These are phyloP conservation scores for Pseudopyricularia javanii DNA, from an alignment of 2,329 filamentous ascomycete species.

Conservation along the genomic window DNA sequence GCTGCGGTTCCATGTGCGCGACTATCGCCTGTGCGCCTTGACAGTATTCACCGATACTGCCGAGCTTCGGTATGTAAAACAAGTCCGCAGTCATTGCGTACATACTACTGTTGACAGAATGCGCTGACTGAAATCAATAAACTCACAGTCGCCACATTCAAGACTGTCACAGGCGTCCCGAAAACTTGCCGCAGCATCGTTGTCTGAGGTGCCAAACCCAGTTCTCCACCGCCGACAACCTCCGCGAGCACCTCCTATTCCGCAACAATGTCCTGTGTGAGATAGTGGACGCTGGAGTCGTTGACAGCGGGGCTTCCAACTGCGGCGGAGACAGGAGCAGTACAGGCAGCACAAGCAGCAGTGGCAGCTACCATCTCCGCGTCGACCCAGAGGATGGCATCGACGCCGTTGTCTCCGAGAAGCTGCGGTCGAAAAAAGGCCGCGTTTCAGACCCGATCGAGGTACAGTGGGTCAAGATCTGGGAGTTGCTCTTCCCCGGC, in stretches of 20 bases:
- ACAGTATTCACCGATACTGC: conserved; percentile 2
- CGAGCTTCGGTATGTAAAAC: conserved; percentile 2
- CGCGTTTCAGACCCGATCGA: conserved; percentile 3
- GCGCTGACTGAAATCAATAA: neutral
- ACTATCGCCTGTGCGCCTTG: conserved; percentile 3
- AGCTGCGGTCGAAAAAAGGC: conserved; percentile 4
- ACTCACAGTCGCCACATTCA: conserved; percentile 4
- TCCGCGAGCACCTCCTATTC: conserved; percentile 2
- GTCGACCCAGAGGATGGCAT: conserved; percentile 5
- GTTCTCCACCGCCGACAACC: conserved; percentile 3
- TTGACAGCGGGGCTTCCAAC: neutral
- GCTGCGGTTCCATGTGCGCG: conserved; percentile 5
- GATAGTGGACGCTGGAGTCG: neutral
- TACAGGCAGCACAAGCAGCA: neutral
- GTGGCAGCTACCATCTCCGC: neutral
- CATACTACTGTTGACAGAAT: too few species aligned
- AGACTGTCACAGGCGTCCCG: conserved; percentile 4
- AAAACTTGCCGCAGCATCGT: neutral
- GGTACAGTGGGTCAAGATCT: conserved; percentile 6
- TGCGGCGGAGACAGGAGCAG: neutral
- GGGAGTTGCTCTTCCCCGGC: conserved; percentile 4
- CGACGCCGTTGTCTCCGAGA: conserved; percentile 1
- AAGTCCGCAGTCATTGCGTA: too few species aligned
- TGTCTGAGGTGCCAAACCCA: conserved; percentile 3
- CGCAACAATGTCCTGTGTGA: neutral